Conservation (phyloP, 208 protist genomes). For the Leishmania tropica region DNA sequence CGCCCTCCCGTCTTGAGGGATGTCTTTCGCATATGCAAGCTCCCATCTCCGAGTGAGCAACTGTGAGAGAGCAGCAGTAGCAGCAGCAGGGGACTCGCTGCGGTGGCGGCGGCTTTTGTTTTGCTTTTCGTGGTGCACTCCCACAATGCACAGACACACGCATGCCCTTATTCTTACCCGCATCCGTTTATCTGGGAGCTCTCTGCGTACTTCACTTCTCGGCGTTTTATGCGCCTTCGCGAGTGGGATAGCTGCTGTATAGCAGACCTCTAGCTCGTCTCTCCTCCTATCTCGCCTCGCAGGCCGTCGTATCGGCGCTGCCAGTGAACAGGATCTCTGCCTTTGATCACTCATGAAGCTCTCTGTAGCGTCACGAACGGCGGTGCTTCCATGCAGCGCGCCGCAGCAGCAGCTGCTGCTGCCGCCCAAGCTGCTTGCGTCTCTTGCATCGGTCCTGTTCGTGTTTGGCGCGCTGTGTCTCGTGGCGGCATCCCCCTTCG, state of each 20-base stretch:
- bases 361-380: background rate
- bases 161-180: background rate
- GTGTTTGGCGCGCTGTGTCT: background rate
- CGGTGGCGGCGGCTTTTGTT: too few relatives aligned
- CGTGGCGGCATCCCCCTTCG: background rate
- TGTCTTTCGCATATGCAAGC: background rate
- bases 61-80: background rate
- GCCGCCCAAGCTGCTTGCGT: background rate
- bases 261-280: background rate
- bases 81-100: background rate
- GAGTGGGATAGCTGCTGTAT: background rate
- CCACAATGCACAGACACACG: background rate
- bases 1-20: too few relatives aligned
- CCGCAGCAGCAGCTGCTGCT: background rate
- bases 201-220: background rate
- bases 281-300: background rate
- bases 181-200: background rate
- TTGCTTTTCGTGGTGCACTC: background rate
- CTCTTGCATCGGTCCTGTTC: background rate
- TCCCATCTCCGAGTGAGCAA: background rate
- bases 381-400: background rate
- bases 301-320: background rate
- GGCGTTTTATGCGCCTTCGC: background rate
- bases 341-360: background rate
- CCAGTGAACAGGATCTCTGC: background rate